phyloP scores from a whole-genome alignment of 208 protist species.

The Crithidia brevicula region DNA sequence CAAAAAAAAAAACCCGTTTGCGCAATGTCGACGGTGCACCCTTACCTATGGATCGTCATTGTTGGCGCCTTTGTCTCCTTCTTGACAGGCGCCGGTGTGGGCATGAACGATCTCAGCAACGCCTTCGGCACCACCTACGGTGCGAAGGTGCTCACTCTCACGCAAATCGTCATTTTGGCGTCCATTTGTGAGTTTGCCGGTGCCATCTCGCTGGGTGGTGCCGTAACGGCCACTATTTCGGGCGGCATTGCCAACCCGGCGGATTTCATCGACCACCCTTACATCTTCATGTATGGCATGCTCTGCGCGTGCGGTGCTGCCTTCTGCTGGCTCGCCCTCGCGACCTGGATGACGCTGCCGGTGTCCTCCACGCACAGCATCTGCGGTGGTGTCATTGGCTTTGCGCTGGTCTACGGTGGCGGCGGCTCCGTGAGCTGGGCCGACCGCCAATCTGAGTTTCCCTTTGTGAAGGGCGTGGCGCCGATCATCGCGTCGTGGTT shows the following conservation, averaged over 20 bases:
- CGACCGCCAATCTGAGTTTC: conserved; percentile 54
- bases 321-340: conserved; percentile 71
- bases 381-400: conserved; percentile 79
- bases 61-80: conserved; percentile 81
- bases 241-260: conserved; percentile 68
- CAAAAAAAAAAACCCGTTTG: too few relatives aligned
- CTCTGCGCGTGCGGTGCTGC: conserved; percentile 67
- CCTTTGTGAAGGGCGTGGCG: conserved; percentile 70
- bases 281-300: conserved; percentile 89
- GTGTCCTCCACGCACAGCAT: conserved; percentile 87
- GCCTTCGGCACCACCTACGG: conserved; percentile 91
- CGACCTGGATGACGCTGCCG: conserved; percentile 67
- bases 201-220: conserved; percentile 65
- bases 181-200: conserved; percentile 85
- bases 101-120: conserved; percentile 93
- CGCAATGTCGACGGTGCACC: conserved; percentile 33
- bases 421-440: conserved; percentile 62
- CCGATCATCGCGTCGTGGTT: conserved; percentile 86
- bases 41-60: conserved; percentile 81
- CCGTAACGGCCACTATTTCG: conserved; percentile 82
- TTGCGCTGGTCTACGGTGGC: conserved; percentile 81
- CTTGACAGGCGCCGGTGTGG: conserved; percentile 77
- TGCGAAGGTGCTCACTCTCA: conserved; percentile 76
- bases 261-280: conserved; percentile 64
- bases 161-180: conserved; percentile 81